Evolutionary conservation across 768 basidiomycete species (phyloP).

Genomic region (Tulasnella sp.): DNA sequence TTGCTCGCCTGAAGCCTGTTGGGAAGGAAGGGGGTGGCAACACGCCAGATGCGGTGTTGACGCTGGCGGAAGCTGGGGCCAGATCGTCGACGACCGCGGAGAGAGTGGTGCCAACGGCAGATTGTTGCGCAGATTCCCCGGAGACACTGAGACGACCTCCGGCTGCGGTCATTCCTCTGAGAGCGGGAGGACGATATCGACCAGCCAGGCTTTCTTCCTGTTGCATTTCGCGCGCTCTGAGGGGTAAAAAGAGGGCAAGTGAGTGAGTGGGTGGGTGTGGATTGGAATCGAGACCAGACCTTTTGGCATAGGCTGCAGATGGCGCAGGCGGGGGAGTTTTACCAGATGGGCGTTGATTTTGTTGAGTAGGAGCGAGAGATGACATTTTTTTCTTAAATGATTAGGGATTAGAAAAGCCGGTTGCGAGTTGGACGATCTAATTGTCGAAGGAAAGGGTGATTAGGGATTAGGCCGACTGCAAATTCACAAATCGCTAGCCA

Average conservation of each 20-base stretch:
- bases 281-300: conserved; percentile 39
- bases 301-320: conserved; percentile 82
- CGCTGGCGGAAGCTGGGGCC: conserved; percentile 42
- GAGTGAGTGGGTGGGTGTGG: neutral
- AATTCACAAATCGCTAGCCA: neutral
- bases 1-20: conserved; percentile 83
- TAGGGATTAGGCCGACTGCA: conserved; percentile 20
- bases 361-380: conserved; percentile 26
- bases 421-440: conserved; percentile 17
- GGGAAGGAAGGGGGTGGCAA: conserved; percentile 70
- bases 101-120: conserved; percentile 49
- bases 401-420: conserved; percentile 61
- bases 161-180: conserved; percentile 42
- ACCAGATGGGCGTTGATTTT: conserved; percentile 48
- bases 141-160: conserved; percentile 14
- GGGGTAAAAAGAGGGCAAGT: conserved; percentile 12
- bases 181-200: conserved; percentile 75
- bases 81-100: conserved; percentile 28
- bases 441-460: conserved; percentile 16
- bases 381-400: conserved; percentile 78
- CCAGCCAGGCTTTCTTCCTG: conserved; percentile 61
- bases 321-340: conserved; percentile 88
- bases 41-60: conserved; percentile 46
- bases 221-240: conserved; percentile 78
- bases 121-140: conserved; percentile 7